phyloP scores from a whole-genome alignment of 768 basidiomycete genomes.

The Lactifluus pinguis region DNA sequence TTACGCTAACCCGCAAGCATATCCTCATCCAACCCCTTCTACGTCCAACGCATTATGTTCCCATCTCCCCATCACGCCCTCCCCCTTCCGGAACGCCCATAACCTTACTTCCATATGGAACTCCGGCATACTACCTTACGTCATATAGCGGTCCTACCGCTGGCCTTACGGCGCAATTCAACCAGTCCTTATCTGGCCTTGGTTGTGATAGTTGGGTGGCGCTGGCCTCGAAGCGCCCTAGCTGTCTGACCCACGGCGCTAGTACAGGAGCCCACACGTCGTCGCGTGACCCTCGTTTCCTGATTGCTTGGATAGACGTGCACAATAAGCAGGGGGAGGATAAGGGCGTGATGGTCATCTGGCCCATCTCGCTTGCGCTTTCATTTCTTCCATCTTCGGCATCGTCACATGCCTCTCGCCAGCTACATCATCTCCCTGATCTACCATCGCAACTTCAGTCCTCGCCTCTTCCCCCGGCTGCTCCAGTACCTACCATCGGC shows the following conservation, averaged over 20 bases:
- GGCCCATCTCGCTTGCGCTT: conserved; percentile 55
- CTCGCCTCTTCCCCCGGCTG: conserved; percentile 35
- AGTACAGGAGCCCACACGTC: not conserved
- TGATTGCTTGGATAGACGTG: conserved; percentile 67
- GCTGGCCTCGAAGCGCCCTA: conserved; percentile 8
- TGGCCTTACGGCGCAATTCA: conserved; percentile 53
- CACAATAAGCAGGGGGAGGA: conserved; percentile 76
- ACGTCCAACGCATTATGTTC: conserved; percentile 47
- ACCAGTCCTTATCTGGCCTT: conserved; percentile 50
- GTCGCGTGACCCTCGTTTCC: conserved; percentile 29
- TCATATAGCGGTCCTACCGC: conserved; percentile 60
- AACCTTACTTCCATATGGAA: conserved; percentile 57
- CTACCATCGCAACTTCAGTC: conserved; percentile 55
- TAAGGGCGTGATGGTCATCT: conserved; percentile 67
- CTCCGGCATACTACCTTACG: conserved; percentile 66
- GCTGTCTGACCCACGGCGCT: not conserved
- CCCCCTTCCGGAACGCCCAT: conserved; percentile 57
- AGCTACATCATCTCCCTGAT: conserved; percentile 50
- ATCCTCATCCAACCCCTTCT: conserved; percentile 62
- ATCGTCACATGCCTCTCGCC: conserved; percentile 31
- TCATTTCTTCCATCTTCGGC: conserved; percentile 31
- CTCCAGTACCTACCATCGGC: conserved; percentile 19
- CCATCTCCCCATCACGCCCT: conserved; percentile 35
- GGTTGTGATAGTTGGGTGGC: conserved; percentile 47
- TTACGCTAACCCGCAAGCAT: conserved; percentile 25